Percentiles rank a stretch among this genome's conserved stretches.
Conservation (phyloP, 805 yeast genomes). For the Kluyveromyces dobzhanskii region DNA sequence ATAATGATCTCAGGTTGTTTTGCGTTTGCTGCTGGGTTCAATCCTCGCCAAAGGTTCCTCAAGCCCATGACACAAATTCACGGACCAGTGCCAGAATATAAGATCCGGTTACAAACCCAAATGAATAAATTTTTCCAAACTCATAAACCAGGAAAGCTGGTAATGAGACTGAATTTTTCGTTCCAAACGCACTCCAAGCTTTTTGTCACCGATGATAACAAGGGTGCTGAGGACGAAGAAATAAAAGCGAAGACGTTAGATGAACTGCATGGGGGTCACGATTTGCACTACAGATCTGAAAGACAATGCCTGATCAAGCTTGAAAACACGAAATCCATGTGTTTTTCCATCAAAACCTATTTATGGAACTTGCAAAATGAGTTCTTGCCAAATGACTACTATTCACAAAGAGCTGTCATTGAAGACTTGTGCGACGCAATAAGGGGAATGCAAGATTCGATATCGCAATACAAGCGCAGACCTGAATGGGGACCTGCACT, state of each 20-base stretch:
- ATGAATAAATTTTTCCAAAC: slow-evolving; percentile 62
- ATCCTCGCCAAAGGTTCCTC: slow-evolving; percentile 46
- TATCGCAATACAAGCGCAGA: slow-evolving; percentile 55
- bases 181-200: slow-evolving; percentile 51
- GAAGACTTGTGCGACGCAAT: slow-evolving; percentile 56
- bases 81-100: slow-evolving; percentile 64
- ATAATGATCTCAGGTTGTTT: slow-evolving; percentile 47
- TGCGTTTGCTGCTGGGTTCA: slow-evolving; percentile 68
- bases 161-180: slow-evolving; percentile 63
- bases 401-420: slow-evolving; percentile 36
- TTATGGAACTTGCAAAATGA: slow-evolving; percentile 19
- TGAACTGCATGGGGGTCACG: slow-evolving; percentile 30
- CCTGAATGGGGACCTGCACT: slow-evolving; percentile 68
- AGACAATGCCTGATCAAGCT: slow-evolving; percentile 46
- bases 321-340: slow-evolving; percentile 31
- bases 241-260: slow-evolving; percentile 29
- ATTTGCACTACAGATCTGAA: slow-evolving; percentile 50
- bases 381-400: slow-evolving; percentile 37
- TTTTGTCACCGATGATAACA: slow-evolving; percentile 40
- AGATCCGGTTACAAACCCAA: slow-evolving; percentile 43
- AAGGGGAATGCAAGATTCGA: slow-evolving; percentile 48
- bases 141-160: slow-evolving; percentile 43
- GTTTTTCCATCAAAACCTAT: slow-evolving; percentile 50
- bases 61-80: slow-evolving; percentile 54
- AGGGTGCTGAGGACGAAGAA: slow-evolving; percentile 25